Base-by-base conservation (phyloP, 2,329 filamentous ascomycete species). In the Colletotrichum sidae region DNA sequence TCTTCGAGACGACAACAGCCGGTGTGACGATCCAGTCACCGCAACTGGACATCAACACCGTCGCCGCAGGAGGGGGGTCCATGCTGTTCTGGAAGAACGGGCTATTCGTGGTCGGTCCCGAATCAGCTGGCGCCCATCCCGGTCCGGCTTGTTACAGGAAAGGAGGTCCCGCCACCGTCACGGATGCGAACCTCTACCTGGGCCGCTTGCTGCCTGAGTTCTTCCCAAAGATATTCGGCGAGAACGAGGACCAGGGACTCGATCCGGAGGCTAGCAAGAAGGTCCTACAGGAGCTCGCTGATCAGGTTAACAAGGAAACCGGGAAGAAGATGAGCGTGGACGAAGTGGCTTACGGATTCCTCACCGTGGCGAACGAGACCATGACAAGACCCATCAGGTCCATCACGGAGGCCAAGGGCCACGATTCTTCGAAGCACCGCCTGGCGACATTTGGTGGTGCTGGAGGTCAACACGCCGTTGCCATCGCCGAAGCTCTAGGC, bases 211-310 rank as follows among this genome's bases (percentile, higher is more conserved):
- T 97, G 2, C 94, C 94, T 0, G 92, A 96, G 67, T 97, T 96
- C 82, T 97, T 97, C 73, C 94, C 94, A 0, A 95, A 94, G 75
- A 97, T 98, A 65, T 97, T 98, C 71, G 95, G 95, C 50, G 91
- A 93, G 75, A 91, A 94, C 49, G 94, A 97, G 74, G 85, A 97
- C 62, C 87, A 96, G 75, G 90, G 90, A 0, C 79, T 97, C 1
- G 94, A 97, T 73, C 82, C 87, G 1, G 86, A 91, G 61, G 91
- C 92, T 1, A 97, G 92, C 71, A 86, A 88, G 74, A 89, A 86
- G 71, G 85, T 92, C 1, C 92, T 97, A 67, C 84, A 91, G 68
- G 89, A 94, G 70, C 81, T 97, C 9, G 88, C 93, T 0, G 85
- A 91, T 44, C 84, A 93, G 71, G 91, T 97, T 72, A 96, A 96